These are phyloP conservation scores for Cucurbita ficifolia DNA, from an alignment of 306 rosid species.

Conservation along the genomic window DNA sequence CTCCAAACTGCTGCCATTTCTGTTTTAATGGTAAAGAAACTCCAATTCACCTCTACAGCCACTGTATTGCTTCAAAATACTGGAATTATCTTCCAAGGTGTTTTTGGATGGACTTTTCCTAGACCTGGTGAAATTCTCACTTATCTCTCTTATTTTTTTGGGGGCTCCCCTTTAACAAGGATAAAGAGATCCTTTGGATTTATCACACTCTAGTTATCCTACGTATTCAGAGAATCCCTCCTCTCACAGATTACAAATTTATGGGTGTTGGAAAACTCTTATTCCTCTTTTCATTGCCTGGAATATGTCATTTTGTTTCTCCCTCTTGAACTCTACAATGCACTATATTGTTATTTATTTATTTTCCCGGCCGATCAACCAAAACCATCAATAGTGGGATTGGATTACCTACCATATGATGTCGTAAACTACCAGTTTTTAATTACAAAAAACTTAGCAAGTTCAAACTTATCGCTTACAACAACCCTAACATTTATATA, in stretches of 20 bases:
- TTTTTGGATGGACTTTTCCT: no score
- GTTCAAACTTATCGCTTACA: background rate
- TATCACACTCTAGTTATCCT: background rate
- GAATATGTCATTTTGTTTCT: background rate
- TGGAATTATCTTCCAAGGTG: no score
- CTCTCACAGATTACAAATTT: background rate
- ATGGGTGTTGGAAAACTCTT: background rate
- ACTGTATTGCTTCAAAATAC: no score
- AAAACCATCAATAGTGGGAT: background rate
- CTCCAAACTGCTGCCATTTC: no score
- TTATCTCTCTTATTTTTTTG: no score
- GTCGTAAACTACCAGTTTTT: background rate
- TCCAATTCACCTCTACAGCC: no score
- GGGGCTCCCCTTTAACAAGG: no score
- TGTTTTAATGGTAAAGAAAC: no score
- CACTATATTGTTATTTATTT: background rate
- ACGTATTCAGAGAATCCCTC: background rate
- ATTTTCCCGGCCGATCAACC: background rate
- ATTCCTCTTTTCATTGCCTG: background rate
- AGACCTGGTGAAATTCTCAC: no score
- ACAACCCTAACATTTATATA: background rate
- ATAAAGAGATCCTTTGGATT: no score
- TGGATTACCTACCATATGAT: background rate
- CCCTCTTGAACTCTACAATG: background rate
- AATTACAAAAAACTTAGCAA: background rate